phyloP scores from a whole-genome alignment of 768 basidiomycete species.

The Cystofilobasidium capitatum region DNA sequence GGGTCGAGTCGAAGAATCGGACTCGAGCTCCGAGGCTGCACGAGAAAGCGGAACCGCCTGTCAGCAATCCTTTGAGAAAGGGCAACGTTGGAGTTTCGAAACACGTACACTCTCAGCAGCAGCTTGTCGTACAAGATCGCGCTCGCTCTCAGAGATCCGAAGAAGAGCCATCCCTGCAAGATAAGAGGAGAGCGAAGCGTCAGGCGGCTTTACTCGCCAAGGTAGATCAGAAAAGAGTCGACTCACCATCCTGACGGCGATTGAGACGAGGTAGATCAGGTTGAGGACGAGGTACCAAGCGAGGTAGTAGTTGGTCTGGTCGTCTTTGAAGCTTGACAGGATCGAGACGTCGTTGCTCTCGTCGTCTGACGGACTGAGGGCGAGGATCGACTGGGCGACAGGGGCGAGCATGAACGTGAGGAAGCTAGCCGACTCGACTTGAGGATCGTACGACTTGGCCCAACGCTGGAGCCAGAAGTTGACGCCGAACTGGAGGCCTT shows the following conservation, averaged over 20 bases:
- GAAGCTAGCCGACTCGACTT: not conserved
- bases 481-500: conserved; percentile 35
- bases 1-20: conserved; percentile 29
- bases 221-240: not conserved
- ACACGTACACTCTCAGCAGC: conserved; percentile 28
- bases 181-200: not conserved
- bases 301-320: conserved; percentile 34
- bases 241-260: conserved; percentile 31
- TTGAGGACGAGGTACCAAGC: conserved; percentile 33
- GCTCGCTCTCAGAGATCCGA: conserved; percentile 34
- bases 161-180: conserved; percentile 28
- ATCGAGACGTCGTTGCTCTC: not conserved
- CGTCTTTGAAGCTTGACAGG: not conserved
- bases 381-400: not conserved
- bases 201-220: not conserved
- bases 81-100: not conserved
- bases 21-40: conserved; percentile 40
- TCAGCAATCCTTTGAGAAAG: not conserved
- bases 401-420: conserved; percentile 9
- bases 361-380: conserved; percentile 16
- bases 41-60: conserved; percentile 30
- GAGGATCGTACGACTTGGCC: conserved; percentile 27
- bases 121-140: conserved; percentile 35
- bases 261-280: conserved; percentile 31
- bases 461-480: conserved; percentile 39